Percentiles rank a stretch among this genome's conserved stretches.
These are phyloP conservation scores for Neonectria sp. DNA, from an alignment of 2,329 filamentous ascomycete genomes.

Conservation along the genomic window DNA sequence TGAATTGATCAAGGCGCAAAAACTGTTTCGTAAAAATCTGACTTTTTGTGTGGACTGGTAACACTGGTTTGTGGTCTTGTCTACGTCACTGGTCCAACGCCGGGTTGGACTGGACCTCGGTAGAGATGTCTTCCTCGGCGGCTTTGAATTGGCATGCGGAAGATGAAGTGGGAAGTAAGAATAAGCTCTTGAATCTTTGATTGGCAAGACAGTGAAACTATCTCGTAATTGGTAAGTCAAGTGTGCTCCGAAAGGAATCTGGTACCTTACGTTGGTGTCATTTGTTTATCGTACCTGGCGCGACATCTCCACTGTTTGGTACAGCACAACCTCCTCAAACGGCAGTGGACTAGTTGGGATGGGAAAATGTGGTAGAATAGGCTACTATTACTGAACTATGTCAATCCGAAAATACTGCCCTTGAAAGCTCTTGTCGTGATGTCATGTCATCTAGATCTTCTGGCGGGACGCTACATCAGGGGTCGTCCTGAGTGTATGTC, in stretches of 20 bases:
- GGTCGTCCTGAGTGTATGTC: not conserved
- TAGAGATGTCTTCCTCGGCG: not conserved
- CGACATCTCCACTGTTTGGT: not conserved
- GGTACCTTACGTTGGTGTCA: not conserved
- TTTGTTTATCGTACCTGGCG: not conserved
- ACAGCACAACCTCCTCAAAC: not conserved
- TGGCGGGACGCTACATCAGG: slow-evolving; percentile 11
- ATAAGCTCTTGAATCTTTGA: no score
- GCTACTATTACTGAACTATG: not conserved
- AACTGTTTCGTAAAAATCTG: not conserved
- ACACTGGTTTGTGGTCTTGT: not conserved
- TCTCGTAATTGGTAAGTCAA: not conserved
- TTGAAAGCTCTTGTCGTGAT: not conserved
- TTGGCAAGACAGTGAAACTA: not conserved
- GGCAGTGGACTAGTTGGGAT: not conserved
- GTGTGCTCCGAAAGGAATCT: not conserved
- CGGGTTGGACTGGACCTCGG: not conserved
- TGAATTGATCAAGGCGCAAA: not conserved
- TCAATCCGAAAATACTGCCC: not conserved
- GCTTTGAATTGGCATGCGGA: not conserved
- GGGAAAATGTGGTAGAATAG: not conserved
- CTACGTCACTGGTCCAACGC: not conserved
- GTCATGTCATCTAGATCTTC: not conserved
- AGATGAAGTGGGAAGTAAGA: not conserved
- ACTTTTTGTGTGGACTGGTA: not conserved